Evolutionary conservation across 2,329 filamentous ascomycete species (phyloP), one percentile per base, ranked within the genome.

Genomic region (Volutella citrinella): DNA sequence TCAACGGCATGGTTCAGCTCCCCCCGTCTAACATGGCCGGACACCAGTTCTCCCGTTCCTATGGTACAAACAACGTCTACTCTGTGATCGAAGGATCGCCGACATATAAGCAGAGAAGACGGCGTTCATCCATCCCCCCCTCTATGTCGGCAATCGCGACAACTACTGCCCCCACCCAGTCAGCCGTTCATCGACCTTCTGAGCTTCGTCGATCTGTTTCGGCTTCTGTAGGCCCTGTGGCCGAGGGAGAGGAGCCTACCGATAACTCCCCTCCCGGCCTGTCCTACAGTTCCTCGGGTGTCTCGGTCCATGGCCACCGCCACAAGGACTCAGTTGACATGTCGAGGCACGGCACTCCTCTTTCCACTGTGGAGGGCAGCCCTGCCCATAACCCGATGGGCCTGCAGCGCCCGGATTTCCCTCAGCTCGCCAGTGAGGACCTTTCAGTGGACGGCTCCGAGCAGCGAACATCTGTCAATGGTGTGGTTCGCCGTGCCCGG

Each of bases 51-150:
- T 79, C 83, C 17, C 80, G 85, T 27, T 78, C 82, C 19, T 87
- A 87, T 49, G 75, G 74, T 40, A 60, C 70, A 32, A 84, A 83
- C 63, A 95, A 88, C 60, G 86, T 93, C 50, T 96, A 95, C 70
- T 91, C 88, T 30, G 90, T 95, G 30, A 93, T 97, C 57, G 93
- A 98, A 69, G 93, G 93, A 30, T 98, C 93, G 18, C 93, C 93
- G 10, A 97, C 93, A 22, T 98, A 98, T 71, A 98, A 98, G 77
- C 93, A 97, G 72, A 81, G 93, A 53, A 80, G 93, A 61, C 82
- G 93, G 49, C 85, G 93, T 44, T 96, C 93, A 21, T 97, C 91
- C 25, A 88, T 97, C 44, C 89, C 91, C 16, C 84, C 87, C 10
- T 80, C 84, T 48, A 79, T 89, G 60, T 74, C 76, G 38, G 77